phyloP scores from a whole-genome alignment of 805 yeast genomes.

The Kurtzmaniella fragi region DNA sequence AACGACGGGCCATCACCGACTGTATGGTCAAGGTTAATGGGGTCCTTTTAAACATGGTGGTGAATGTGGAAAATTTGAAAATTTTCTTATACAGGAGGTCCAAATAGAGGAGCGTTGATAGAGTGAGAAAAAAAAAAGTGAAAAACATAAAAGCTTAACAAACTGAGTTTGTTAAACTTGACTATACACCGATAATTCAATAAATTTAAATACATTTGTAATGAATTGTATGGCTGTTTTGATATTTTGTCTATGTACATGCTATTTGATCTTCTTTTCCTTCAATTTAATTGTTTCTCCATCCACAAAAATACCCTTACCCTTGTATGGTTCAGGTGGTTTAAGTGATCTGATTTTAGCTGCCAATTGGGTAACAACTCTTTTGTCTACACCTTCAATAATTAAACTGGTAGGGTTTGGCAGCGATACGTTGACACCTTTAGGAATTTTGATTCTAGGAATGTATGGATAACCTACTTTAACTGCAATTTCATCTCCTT shows the following conservation, averaged over 20 bases:
- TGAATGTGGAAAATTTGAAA: background rate
- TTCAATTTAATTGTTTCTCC: constrained; percentile 87
- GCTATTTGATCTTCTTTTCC: constrained; percentile 86
- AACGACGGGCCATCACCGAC: constrained; percentile 26
- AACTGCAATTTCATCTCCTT: constrained; percentile 61
- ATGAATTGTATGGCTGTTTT: no score
- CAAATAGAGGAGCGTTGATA: background rate
- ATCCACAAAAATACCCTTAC: constrained; percentile 92
- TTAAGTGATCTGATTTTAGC: constrained; percentile 80
- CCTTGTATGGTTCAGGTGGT: constrained; percentile 98
- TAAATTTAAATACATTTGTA: no score
- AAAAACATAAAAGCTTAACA: no score
- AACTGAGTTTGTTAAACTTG: no score
- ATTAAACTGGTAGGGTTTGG: constrained; percentile 86
- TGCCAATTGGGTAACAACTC: constrained; percentile 82
- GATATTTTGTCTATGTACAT: background rate
- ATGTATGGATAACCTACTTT: constrained; percentile 86
- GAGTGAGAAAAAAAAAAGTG: background rate
- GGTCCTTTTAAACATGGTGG: background rate
- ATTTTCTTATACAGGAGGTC: background rate
- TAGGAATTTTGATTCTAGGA: constrained; percentile 74
- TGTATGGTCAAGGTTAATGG: constrained; percentile 2
- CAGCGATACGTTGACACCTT: constrained; percentile 62
- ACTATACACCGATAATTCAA: no score
- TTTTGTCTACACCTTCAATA: constrained; percentile 84